These are phyloP conservation scores for Glycine soja DNA, from an alignment of 306 rosid species.

Conservation along the genomic window DNA sequence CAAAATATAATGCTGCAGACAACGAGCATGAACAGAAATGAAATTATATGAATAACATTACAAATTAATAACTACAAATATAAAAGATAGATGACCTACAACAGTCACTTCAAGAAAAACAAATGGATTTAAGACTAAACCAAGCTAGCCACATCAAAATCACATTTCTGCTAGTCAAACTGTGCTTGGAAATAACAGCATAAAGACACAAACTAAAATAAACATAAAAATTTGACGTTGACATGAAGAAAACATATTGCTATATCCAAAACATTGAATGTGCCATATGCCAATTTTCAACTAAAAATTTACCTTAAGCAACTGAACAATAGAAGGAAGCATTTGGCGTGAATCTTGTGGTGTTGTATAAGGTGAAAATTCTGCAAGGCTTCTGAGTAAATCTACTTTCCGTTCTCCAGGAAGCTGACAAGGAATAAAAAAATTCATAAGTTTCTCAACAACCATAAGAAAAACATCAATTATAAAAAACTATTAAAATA, in stretches of 20 bases:
- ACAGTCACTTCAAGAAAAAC: neutral
- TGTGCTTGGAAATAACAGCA: conserved; percentile 27
- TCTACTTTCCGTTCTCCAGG: conserved; percentile 94
- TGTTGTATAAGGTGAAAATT: conserved; percentile 85
- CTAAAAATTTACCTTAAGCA: conserved; percentile 67
- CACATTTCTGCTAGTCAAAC: conserved; percentile 3
- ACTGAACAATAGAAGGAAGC: conserved; percentile 93
- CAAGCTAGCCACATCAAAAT: conserved; percentile 28
- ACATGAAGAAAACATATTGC: neutral
- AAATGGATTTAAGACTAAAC: neutral
- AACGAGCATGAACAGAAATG: neutral
- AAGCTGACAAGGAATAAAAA: conserved; percentile 61
- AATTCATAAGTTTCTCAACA: conserved; percentile 19
- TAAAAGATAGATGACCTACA: conserved; percentile 6
- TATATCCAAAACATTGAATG: conserved; percentile 24
- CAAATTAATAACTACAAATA: neutral
- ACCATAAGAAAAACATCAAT: neutral
- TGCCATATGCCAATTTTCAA: conserved; percentile 32
- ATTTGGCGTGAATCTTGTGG: conserved; percentile 98
- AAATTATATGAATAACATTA: neutral
- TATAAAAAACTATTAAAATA: neutral
- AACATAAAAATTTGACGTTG: conserved; percentile 14
- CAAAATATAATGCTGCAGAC: neutral
- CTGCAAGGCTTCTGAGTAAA: conserved; percentile 94
- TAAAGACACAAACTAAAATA: neutral